Base-by-base conservation (phyloP, 768 basidiomycete genomes). In the Leccinum subtestaceum region DNA sequence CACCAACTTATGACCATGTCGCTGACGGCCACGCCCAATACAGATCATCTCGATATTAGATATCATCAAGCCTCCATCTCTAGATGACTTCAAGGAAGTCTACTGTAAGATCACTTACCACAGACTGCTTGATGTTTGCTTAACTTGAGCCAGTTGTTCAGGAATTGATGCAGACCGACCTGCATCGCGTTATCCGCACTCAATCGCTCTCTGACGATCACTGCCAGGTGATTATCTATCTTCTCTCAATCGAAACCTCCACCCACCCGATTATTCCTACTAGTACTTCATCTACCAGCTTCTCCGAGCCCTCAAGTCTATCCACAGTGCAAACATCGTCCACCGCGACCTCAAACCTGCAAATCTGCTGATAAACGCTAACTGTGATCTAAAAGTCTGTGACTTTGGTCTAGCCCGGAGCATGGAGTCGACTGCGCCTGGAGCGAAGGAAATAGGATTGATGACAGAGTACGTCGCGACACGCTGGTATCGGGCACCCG, bases 11-110 rank as follows among this genome's bases (percentile, higher is more conserved):
- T 48, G 19, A 7, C 12, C 38, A 62, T 10, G 21, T 27, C 53
- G 43, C 58, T 45, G 51, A 58, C 55, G 17, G 46, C 45, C 29
- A 56, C 61, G 54, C 46, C 29, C 25, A 19, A 21, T 45, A 23
- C 55, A 96, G 89, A 95, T 96, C 69, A 92, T 98, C 64, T 90
- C 92, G 12, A 92, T 97, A 67, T 76, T 96, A 62, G 95, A 95
- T 70, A 94, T 95, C 68, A 82, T 91, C 75, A 92, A 89, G 72
- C 94, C 94, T 2, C 73, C 85, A 4, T 82, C 84, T 3, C 70
- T 89, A 45, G 86, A 89, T 4, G 78, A 80, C 3, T 96, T 96
- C 79, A 91, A 85, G 63, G 93, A 96, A 68, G 93, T 93, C 27
- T 93, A 94, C 72, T 89, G 88, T 87, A 62, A 31, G 85, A 53